These are phyloP conservation scores for Hyphopichia fennica DNA, from an alignment of 1,139 yeast species.

Conservation along the genomic window DNA sequence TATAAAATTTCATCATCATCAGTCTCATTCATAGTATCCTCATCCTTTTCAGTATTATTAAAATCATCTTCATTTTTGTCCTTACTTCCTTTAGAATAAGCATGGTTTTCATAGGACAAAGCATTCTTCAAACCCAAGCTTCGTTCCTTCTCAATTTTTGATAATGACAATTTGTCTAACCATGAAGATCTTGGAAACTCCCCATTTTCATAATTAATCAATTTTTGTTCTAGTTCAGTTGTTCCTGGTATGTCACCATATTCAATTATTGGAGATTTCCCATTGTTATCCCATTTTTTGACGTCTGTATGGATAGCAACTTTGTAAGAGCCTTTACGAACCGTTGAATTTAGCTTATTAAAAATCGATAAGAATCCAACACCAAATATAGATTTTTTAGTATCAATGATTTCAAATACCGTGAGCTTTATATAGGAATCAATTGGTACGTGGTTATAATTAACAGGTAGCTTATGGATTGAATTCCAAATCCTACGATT, in stretches of 20 bases:
- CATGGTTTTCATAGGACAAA: neutral
- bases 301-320: conserved; percentile 21
- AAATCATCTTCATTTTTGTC: conserved; percentile 1
- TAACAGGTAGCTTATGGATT: conserved; percentile 70
- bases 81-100: neutral
- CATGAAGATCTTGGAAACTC: conserved; percentile 64
- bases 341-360: conserved; percentile 32
- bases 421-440: conserved; percentile 60
- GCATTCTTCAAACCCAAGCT: conserved; percentile 3
- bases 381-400: conserved; percentile 53
- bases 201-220: conserved; percentile 69
- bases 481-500: conserved; percentile 47
- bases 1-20: conserved; percentile 25
- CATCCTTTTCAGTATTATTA: conserved; percentile 21
- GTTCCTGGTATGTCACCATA: conserved; percentile 24
- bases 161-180: conserved; percentile 70
- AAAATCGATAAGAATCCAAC: conserved; percentile 62
- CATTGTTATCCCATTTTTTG: conserved; percentile 3
- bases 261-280: conserved; percentile 11
- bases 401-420: conserved; percentile 66
- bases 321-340: conserved; percentile 42
- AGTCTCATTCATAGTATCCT: conserved; percentile 12
- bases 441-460: conserved; percentile 65
- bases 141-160: conserved; percentile 49
- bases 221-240: conserved; percentile 48